phyloP scores from a whole-genome alignment of 768 basidiomycete genomes.

The Mycena belliarum region DNA sequence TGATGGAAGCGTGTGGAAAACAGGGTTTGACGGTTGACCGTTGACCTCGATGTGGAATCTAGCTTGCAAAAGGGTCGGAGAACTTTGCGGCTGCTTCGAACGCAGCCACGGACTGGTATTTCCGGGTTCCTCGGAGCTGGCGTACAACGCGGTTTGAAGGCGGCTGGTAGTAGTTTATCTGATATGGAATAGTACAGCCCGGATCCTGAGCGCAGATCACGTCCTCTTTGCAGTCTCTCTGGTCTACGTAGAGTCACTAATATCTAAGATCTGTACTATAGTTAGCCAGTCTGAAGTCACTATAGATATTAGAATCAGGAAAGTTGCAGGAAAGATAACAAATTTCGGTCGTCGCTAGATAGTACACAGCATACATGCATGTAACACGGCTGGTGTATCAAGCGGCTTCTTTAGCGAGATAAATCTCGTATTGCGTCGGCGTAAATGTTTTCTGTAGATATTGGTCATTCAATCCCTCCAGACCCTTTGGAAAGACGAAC shows the following conservation, averaged over 20 bases:
- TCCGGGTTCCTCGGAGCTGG: conserved; percentile 30
- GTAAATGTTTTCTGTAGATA: conserved; percentile 68
- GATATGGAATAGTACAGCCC: not conserved
- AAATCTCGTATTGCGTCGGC: conserved; percentile 61
- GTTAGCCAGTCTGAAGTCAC: too few species aligned
- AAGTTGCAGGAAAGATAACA: too few species aligned
- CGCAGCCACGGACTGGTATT: conserved; percentile 31
- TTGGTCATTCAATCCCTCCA: not conserved
- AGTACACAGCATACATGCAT: not conserved
- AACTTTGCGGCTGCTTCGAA: conserved; percentile 37
- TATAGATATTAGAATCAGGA: too few species aligned
- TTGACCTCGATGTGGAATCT: conserved; percentile 35
- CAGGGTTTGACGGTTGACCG: conserved; percentile 8
- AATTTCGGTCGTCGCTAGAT: not conserved
- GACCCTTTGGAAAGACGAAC: conserved; percentile 36
- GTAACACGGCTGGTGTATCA: not conserved
- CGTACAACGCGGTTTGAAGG: conserved; percentile 31
- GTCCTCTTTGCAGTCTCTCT: not conserved
- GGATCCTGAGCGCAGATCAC: too few species aligned
- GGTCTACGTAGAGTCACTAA: too few species aligned
- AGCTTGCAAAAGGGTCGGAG: conserved; percentile 49
- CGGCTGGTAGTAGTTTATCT: not conserved
- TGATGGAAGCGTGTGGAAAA: conserved; percentile 72
- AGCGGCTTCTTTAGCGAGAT: conserved; percentile 39
- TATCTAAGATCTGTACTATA: too few species aligned